phyloP scores from a whole-genome alignment of 139 green algal genomes.

The Micractinium conductrix region DNA sequence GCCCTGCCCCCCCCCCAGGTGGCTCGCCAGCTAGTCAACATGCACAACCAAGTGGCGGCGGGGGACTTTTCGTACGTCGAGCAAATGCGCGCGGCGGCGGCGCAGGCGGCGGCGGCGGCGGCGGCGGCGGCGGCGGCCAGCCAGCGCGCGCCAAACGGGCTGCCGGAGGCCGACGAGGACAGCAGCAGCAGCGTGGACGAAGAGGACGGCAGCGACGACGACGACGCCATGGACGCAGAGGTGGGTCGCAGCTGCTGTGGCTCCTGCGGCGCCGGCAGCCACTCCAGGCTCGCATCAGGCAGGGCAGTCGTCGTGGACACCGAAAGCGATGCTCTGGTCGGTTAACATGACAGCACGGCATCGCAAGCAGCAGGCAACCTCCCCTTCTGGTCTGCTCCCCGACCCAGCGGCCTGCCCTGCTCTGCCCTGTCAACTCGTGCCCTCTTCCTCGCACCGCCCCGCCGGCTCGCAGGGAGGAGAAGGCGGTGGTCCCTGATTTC shows the following conservation, averaged over 20 bases:
- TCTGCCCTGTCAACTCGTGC: too few relatives aligned
- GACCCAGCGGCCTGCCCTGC: background rate
- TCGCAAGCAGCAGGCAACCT: background rate
- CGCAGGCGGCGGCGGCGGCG: too few relatives aligned
- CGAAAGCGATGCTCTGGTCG: too few relatives aligned
- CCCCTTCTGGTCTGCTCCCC: background rate
- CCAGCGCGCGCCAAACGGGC: conserved; percentile 1
- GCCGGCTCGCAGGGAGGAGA: too few relatives aligned
- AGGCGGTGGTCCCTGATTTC: too few relatives aligned
- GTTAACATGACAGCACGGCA: too few relatives aligned
- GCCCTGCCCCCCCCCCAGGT: conserved; percentile 8
- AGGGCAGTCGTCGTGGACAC: too few relatives aligned
- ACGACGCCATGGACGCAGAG: conserved; percentile 36
- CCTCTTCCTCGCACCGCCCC: too few relatives aligned
- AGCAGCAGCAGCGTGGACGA: conserved; percentile 32
- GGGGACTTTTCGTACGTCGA: conserved; percentile 48
- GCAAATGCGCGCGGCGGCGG: background rate
- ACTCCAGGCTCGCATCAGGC: background rate
- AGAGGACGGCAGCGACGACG: conserved; percentile 14
- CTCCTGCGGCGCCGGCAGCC: background rate
- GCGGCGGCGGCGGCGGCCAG: background rate
- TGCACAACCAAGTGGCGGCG: conserved; percentile 51
- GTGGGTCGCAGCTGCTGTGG: background rate
- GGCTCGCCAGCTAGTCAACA: conserved; percentile 47
- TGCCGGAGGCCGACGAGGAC: conserved; percentile 22